Evolutionary conservation across 192 early-diverging fungal genomes (phyloP).

Genomic region (Podila epigama): DNA sequence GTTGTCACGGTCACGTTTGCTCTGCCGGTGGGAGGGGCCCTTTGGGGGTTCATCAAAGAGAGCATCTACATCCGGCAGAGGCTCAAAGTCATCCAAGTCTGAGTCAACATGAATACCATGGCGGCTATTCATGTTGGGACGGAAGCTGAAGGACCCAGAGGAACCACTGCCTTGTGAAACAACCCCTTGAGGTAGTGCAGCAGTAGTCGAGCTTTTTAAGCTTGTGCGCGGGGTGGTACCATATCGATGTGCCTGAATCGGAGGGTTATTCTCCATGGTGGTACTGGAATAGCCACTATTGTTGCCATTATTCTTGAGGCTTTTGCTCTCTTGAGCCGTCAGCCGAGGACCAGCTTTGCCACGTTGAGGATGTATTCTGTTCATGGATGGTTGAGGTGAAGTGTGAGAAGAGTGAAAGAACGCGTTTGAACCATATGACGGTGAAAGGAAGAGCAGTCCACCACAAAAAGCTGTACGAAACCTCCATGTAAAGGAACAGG

Average conservation of each 20-base stretch:
- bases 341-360: too few relatives aligned
- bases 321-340: too few relatives aligned
- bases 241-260: background rate
- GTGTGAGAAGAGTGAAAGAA: background rate
- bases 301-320: too few relatives aligned
- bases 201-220: too few relatives aligned
- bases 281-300: background rate
- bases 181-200: too few relatives aligned
- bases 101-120: too few relatives aligned
- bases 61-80: background rate
- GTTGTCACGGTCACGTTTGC: background rate
- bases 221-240: background rate
- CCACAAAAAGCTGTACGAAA: too few relatives aligned
- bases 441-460: too few relatives aligned
- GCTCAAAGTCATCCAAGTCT: background rate
- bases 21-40: background rate
- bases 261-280: background rate
- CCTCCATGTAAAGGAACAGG: too few relatives aligned
- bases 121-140: background rate
- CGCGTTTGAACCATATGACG: background rate
- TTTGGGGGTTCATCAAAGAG: background rate
- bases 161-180: background rate
- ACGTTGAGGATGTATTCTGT: conserved; percentile 18
- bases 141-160: background rate
- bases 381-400: conserved; percentile 1